These are phyloP conservation scores for Chaetomidium leptoderma DNA, from an alignment of 495 filamentous ascomycete genomes.

Conservation along the genomic window DNA sequence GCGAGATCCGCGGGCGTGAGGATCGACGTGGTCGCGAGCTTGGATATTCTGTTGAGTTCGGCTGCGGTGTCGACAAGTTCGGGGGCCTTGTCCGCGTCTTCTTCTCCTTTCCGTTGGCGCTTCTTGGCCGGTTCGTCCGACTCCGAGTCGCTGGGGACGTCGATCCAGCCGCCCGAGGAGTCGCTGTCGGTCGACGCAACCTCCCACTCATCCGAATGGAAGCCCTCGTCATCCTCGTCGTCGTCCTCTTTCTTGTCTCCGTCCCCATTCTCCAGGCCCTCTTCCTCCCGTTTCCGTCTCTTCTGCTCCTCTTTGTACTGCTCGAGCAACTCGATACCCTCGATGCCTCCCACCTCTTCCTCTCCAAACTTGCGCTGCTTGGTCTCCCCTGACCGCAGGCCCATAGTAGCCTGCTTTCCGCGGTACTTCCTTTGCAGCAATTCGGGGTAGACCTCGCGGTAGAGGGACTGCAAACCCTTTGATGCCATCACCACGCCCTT, in stretches of 20 bases:
- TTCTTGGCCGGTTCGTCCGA: conserved; percentile 63
- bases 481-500: conserved; percentile 98
- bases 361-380: conserved; percentile 76
- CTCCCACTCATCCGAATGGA: conserved; percentile 79
- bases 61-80: conserved; percentile 32
- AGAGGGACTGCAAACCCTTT: conserved; percentile 82
- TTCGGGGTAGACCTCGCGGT: conserved; percentile 81
- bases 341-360: conserved; percentile 74
- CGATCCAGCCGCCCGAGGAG: conserved; percentile 79
- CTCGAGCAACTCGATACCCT: conserved; percentile 87
- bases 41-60: conserved; percentile 41
- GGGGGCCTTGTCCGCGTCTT: conserved; percentile 22
- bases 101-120: conserved; percentile 46
- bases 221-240: conserved; percentile 57
- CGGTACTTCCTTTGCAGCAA: conserved; percentile 87
- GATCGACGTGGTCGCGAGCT: conserved; percentile 77
- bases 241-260: conserved; percentile 31
- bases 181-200: conserved; percentile 74
- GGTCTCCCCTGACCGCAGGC: conserved; percentile 62
- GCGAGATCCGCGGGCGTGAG: conserved; percentile 88
- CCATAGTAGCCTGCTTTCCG: conserved; percentile 89
- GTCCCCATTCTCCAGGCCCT: conserved; percentile 44
- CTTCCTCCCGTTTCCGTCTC: conserved; percentile 64
- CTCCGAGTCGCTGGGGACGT: conserved; percentile 78
- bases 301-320: conserved; percentile 91